Evolutionary conservation across 2,329 filamentous ascomycete genomes (phyloP), one percentile per base, ranked within the genome.

Genomic region (Ascocoryne sarcoides): DNA sequence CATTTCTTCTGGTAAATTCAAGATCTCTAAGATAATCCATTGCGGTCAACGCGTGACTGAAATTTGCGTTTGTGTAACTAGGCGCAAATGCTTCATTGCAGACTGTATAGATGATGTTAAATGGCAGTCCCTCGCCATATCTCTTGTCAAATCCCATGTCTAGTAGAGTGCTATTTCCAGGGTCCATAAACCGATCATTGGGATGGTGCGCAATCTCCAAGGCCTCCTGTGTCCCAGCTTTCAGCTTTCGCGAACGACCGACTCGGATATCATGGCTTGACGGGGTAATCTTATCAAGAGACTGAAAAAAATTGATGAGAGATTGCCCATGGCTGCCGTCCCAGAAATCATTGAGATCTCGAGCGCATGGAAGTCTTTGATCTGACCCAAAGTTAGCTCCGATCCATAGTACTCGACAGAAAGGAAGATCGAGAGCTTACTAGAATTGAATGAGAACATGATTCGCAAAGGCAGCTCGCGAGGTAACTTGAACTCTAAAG

Each of bases 371-470:
- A n/a, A n/a, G n/a, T n/a, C n/a, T n/a, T n/a, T n/a, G n/a, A n/a
- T n/a, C n/a, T n/a, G n/a, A n/a, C n/a, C n/a, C n/a, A n/a, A n/a
- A n/a, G n/a, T n/a, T n/a, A n/a, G n/a, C n/a, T n/a, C n/a, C n/a
- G n/a, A n/a, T n/a, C n/a, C n/a, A n/a, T n/a, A n/a, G n/a, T n/a
- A n/a, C n/a, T n/a, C n/a, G n/a, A n/a, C n/a, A n/a, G n/a, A n/a
- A n/a, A n/a, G n/a, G n/a, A n/a, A n/a, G n/a, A n/a, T n/a, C n/a
- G n/a, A n/a, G n/a, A n/a, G n/a, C n/a, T n/a, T n/a, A n/a, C n/a
- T n/a, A n/a, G n/a, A 37, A 40, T 56, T 57, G 35, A 54, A 54
- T 4, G 50, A 48, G 17, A 54, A 57, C 54, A 57, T 57, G 18
- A 49, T 54, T n/a, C 48, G 47, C 2, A 54, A 37, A 7, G 53